Conservation (phyloP, 2,329 filamentous ascomycete genomes). For the Fusarium oligoseptatum region DNA sequence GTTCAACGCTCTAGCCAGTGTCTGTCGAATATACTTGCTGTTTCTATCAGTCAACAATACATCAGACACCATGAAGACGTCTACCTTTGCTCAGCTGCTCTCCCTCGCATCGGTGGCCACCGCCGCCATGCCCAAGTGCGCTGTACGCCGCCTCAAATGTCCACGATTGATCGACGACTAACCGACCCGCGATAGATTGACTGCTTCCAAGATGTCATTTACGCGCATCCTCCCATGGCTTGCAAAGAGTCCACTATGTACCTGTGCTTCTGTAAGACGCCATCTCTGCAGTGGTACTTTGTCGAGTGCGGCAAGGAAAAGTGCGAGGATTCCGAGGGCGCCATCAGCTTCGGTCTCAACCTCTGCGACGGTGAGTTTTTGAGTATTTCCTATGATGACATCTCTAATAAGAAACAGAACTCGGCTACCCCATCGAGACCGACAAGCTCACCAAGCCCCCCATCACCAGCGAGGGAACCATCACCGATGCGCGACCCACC, state of each 20-base stretch:
- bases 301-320: conserved; percentile 37
- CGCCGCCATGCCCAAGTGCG: conserved; percentile 26
- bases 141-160: conserved; percentile 15
- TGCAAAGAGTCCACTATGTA: conserved; percentile 50
- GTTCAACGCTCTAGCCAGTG: background rate
- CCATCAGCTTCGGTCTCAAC: conserved; percentile 42
- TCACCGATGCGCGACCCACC: background rate
- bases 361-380: conserved; percentile 49
- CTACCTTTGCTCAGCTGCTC: conserved; percentile 14
- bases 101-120: conserved; percentile 19
- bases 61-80: conserved; percentile 28
- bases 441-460: conserved; percentile 13
- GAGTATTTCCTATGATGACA: accelerated
- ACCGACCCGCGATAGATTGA: conserved; percentile 29
- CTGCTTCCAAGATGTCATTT: conserved; percentile 48
- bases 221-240: conserved; percentile 44
- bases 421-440: conserved; percentile 28
- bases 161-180: background rate
- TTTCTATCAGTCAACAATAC: background rate
- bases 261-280: conserved; percentile 48
- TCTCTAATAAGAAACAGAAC: conserved; percentile 11
- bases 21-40: background rate
- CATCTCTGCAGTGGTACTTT: conserved; percentile 43
- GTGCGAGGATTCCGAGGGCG: conserved; percentile 16
- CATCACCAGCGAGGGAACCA: conserved; percentile 14